These are phyloP conservation scores for Ambrosiella xylebori DNA, from an alignment of 2,329 filamentous ascomycete species.

Conservation along the genomic window DNA sequence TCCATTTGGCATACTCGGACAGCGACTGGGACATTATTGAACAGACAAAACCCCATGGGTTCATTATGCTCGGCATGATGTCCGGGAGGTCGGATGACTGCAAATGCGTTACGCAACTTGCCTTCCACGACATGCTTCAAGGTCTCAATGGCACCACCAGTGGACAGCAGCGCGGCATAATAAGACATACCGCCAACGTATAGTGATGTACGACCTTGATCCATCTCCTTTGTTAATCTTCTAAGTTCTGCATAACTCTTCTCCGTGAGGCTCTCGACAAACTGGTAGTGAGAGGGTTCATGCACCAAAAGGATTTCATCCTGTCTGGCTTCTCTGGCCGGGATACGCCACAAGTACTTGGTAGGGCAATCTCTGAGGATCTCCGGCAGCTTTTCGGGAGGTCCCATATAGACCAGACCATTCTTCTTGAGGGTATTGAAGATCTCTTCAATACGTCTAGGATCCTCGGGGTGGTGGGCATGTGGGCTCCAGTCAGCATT, in stretches of 20 bases:
- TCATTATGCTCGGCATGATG: constrained; percentile 81
- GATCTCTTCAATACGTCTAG: constrained; percentile 78
- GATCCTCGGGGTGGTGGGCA: constrained; percentile 86
- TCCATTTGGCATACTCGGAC: constrained; percentile 72
- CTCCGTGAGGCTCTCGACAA: constrained; percentile 45
- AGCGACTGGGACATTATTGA: constrained; percentile 93
- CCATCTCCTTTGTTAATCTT: constrained; percentile 41
- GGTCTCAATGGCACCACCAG: constrained; percentile 87
- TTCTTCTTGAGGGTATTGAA: constrained; percentile 74
- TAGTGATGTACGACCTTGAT: constrained; percentile 54
- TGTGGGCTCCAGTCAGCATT: constrained; percentile 59
- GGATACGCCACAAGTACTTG: constrained; percentile 58
- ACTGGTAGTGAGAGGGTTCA: constrained; percentile 56
- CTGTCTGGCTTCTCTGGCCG: constrained; percentile 56
- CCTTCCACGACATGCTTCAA: constrained; percentile 77
- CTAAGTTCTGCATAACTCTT: constrained; percentile 49
- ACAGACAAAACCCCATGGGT: constrained; percentile 89
- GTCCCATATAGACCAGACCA: constrained; percentile 53
- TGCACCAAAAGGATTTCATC: constrained; percentile 73
- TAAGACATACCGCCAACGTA: constrained; percentile 74
- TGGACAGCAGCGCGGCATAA: constrained; percentile 64
- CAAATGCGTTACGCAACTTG: constrained; percentile 83
- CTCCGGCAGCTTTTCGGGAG: constrained; percentile 34
- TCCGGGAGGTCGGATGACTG: constrained; percentile 83
- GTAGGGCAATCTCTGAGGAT: constrained; percentile 37